Percentiles rank a stretch among this genome's conserved stretches.
phyloP scores from a whole-genome alignment of 1,284 basidiomycete genomes.

The Sparassis latifolia region DNA sequence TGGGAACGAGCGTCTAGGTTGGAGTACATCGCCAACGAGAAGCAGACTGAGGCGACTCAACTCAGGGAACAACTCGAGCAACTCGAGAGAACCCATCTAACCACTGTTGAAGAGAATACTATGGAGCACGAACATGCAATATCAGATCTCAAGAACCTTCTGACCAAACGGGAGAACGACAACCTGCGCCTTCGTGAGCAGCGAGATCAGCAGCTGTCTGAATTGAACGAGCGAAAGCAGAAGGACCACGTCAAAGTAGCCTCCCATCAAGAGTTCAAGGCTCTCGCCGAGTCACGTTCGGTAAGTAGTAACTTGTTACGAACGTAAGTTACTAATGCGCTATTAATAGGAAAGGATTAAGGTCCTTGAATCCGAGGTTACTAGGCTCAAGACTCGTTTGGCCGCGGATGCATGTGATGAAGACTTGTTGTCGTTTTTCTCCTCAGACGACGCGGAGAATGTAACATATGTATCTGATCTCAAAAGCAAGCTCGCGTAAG shows the following conservation, averaged over 20 bases:
- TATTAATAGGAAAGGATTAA: constrained; percentile 65
- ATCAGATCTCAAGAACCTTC: constrained; percentile 48
- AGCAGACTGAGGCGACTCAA: constrained; percentile 27
- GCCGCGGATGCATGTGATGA: constrained; percentile 71
- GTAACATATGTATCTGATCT: constrained; percentile 59
- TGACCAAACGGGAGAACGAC: constrained; percentile 70
- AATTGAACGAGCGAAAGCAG: constrained; percentile 68
- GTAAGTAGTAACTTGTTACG: constrained; percentile 33
- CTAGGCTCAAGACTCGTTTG: constrained; percentile 69
- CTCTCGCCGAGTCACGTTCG: constrained; percentile 61
- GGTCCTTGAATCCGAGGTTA: constrained; percentile 70
- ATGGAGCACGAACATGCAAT: constrained; percentile 30
- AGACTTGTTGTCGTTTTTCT: constrained; percentile 68
- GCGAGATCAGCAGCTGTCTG: constrained; percentile 71
- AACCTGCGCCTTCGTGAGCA: constrained; percentile 72
- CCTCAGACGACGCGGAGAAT: constrained; percentile 51
- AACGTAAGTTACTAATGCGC: constrained; percentile 8
- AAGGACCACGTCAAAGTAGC: constrained; percentile 58
- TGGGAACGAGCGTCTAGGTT: constrained; percentile 38
- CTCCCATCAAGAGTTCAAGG: constrained; percentile 69
- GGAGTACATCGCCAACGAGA: constrained; percentile 33
- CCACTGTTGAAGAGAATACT: no score
- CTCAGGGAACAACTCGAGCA: constrained; percentile 36
- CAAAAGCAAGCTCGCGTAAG: constrained; percentile 54
- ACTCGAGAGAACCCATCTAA: constrained; percentile 24